phyloP scores from a whole-genome alignment of 2,329 filamentous ascomycete genomes.

The Coleophoma eucalyptorum region DNA sequence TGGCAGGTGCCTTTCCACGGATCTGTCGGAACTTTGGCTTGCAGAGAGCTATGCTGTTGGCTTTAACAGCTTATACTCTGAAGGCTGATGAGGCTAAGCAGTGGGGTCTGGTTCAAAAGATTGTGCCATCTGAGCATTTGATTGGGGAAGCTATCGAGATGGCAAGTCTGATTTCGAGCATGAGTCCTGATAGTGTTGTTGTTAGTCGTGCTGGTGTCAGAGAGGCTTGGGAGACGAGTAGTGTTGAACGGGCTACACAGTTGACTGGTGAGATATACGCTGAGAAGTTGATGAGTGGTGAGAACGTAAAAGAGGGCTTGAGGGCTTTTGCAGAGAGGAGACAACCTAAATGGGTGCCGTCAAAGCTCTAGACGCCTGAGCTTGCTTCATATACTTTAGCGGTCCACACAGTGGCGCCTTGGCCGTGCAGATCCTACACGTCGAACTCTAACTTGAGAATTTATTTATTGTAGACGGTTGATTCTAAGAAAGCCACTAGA shows the following conservation, averaged over 20 bases:
- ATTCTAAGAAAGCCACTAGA: no score
- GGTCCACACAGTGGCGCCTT: no score
- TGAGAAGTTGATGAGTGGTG: conserved; percentile 33
- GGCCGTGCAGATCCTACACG: no score
- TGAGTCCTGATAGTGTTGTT: conserved; percentile 31
- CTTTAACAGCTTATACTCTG: conserved; percentile 37
- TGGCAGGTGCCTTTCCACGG: conserved; percentile 46
- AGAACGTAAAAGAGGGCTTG: conserved; percentile 46
- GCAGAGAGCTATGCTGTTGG: conserved; percentile 17
- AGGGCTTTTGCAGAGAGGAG: conserved; percentile 48
- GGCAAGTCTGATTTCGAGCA: conserved; percentile 24
- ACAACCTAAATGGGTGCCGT: conserved; percentile 43
- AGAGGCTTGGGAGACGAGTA: conserved; percentile 35
- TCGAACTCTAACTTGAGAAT: no score
- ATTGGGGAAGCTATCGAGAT: conserved; percentile 26
- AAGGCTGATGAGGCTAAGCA: conserved; percentile 25
- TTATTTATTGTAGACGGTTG: no score
- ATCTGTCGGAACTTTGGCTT: conserved; percentile 40
- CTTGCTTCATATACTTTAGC: no score
- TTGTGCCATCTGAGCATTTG: conserved; percentile 27
- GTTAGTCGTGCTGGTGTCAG: conserved; percentile 27
- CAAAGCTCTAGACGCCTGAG: conserved; percentile 33
- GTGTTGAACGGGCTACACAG: conserved; percentile 35
- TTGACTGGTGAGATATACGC: conserved; percentile 37
- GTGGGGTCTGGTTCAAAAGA: conserved; percentile 22